Base-by-base conservation (phyloP, 345 rosid species). In the Melaleuca alternifolia region DNA sequence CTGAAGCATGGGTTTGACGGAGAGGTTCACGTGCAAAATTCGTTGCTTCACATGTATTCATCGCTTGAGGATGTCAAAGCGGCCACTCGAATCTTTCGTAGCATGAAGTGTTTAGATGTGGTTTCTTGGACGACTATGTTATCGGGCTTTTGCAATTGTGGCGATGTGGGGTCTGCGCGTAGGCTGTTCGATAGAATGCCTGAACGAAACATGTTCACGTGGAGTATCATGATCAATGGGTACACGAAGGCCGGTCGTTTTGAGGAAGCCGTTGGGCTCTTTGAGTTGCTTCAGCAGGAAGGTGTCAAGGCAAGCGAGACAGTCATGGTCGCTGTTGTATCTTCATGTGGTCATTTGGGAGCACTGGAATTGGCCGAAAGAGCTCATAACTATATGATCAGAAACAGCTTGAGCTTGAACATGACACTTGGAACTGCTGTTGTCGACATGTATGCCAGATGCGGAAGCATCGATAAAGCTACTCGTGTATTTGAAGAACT, bases 101-200 rank as follows among this genome's bases (percentile, higher is more conserved):
- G 82, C 33, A 93, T 94, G 88, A 20, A 41, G 53, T 59, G 54
- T 65, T 87, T 87, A 3, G 93, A 96, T 85, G 95, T 94, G 54
- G 95, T 93, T 87, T 96, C 95, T 7, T 96, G 96, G 96, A 95
- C 95, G 83, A 94, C 95, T 2, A 94, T 95, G 96, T 89, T 95
- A 0, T 87, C 90, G 7, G 95, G 95, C 0, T 94, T 88, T 30
- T 89, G 86, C 10, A 92, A 87, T 86, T 54, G 90, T 8, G 94
- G 97, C 26, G 89, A 92, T 79, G 88, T 90, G 41, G 91, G 51
- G 11, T 89, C 91, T 18, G 97, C 96, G 10, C 93, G 97, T 44
- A 44, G 87, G 51, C 56, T 94, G 96, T 96, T 94, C 86, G 97
- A 94, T 83, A 89, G 53, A 94, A 95, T 94, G 98, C 97, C 97